Base-by-base conservation (phyloP, 148 eudicot species). In the Limonium bicolor region DNA sequence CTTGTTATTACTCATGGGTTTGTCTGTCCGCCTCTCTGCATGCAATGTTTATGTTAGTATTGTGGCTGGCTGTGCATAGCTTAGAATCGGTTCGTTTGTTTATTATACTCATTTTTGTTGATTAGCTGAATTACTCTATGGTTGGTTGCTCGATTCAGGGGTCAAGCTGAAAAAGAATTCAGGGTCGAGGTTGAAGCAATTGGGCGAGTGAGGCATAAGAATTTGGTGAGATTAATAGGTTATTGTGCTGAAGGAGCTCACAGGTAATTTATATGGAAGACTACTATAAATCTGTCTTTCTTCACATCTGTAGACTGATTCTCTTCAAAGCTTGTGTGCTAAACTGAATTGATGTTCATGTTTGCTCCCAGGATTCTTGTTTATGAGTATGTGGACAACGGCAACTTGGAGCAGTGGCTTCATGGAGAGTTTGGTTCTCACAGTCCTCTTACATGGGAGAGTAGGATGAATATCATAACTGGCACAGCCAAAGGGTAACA, bases 401-500 rank as follows among this genome's bases (percentile, higher is more conserved):
- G 96, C 18, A 86, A 78, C 72, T 62, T 86, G 32, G 96, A 86
- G 50, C 95, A 86, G 43, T 86, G 95, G 95, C 72, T 86, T 32
- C 95, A 86, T 34, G 96, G 96, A 51, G 96, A 86, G 70, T 84
- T 78, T 12, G 94, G 96, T 36, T 66, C 77, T 7, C 29, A 6
- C 18, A 86, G 96, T 46, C 94, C 96, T 52, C 71, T 86, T 32
- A 70, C 96, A 13, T 86, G 96, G 96, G 94, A 82, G 11, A 61
- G 56, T 20, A 74, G 96, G 1, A 76, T 86, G 79, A 72, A 78
- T 27, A 62, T 82, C 35, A 23, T 82, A 33, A 55, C 78, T 22
- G 96, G 96, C 42, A 78, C 84, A 0, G 96, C 96, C 24, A 86
- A 86, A 54, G 96, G 93, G 96, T 86, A 77, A n/a, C n/a, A n/a